These are phyloP conservation scores for Claviceps sp. DNA, from an alignment of 2,329 filamentous ascomycete species.

Conservation along the genomic window DNA sequence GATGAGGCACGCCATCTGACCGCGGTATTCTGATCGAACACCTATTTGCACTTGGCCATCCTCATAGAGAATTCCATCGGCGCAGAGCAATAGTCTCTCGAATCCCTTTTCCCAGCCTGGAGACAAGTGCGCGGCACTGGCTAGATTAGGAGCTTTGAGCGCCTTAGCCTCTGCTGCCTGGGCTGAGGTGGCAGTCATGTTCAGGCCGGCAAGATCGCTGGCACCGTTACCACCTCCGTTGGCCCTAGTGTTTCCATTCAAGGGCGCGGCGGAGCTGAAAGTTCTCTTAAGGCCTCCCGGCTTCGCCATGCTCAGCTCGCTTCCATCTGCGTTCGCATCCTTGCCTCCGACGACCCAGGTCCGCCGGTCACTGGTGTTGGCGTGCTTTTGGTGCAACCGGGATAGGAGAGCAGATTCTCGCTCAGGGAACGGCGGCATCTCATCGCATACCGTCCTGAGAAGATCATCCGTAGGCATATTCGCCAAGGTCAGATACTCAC, in stretches of 20 bases:
- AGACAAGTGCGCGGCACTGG: slow-evolving; percentile 81
- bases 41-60: slow-evolving; percentile 90
- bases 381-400: slow-evolving; percentile 86
- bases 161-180: slow-evolving; percentile 39
- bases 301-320: slow-evolving; percentile 70
- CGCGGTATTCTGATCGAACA: slow-evolving; percentile 83
- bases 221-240: slow-evolving; percentile 32
- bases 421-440: slow-evolving; percentile 98
- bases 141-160: slow-evolving; percentile 65
- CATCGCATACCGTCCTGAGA: slow-evolving; percentile 84
- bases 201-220: slow-evolving; percentile 67
- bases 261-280: slow-evolving; percentile 50
- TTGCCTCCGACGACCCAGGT: slow-evolving; percentile 98
- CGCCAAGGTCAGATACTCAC: slow-evolving; percentile 81
- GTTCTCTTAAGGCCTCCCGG: slow-evolving; percentile 73
- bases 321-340: slow-evolving; percentile 72
- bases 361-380: slow-evolving; percentile 81
- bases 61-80: slow-evolving; percentile 86
- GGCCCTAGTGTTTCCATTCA: slow-evolving; percentile 30
- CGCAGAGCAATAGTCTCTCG: slow-evolving; percentile 62
- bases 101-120: slow-evolving; percentile 91
- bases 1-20: slow-evolving; percentile 90
- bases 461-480: slow-evolving; percentile 82
- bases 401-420: slow-evolving; percentile 84
- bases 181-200: slow-evolving; percentile 53